Percentiles rank a stretch among this genome's conserved stretches.
Conservation (phyloP, 2,329 filamentous ascomycete genomes). For the Xylaria sp. region DNA sequence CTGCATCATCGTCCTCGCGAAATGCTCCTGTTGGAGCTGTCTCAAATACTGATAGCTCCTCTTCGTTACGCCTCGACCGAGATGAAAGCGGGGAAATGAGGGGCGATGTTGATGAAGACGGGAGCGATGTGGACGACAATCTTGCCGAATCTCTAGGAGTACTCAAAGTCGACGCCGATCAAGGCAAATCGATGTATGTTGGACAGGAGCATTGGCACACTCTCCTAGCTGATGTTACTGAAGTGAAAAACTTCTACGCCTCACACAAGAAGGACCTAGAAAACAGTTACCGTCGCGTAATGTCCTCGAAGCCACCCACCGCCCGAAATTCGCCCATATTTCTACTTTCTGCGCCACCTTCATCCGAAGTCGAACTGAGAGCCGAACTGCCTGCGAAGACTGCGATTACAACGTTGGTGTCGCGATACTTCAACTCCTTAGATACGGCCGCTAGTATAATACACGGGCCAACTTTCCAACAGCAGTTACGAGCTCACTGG, state of each 20-base stretch:
- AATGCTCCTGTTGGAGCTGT: constrained; percentile 43
- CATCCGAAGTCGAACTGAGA: constrained; percentile 80
- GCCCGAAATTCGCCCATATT: constrained; percentile 77
- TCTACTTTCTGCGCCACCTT: constrained; percentile 77
- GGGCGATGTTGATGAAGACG: constrained; percentile 64
- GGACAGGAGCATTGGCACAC: constrained; percentile 87
- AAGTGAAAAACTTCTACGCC: constrained; percentile 91
- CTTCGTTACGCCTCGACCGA: constrained; percentile 61
- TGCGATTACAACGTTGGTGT: constrained; percentile 84
- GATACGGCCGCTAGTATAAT: constrained; percentile 78
- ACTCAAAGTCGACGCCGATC: constrained; percentile 81
- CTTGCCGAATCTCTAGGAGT: constrained; percentile 80
- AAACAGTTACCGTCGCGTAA: constrained; percentile 80
- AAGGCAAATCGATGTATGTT: constrained; percentile 82
- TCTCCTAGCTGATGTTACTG: constrained; percentile 82
- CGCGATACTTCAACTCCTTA: constrained; percentile 89
- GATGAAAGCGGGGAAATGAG: constrained; percentile 65
- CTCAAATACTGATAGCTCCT: constrained; percentile 57
- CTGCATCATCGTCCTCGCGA: constrained; percentile 45
- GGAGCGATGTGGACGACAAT: constrained; percentile 76
- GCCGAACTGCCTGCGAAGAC: constrained; percentile 82
- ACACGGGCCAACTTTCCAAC: constrained; percentile 86
- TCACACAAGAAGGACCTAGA: constrained; percentile 90
- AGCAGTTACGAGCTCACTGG: constrained; percentile 74
- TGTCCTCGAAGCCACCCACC: constrained; percentile 70